Conservation (phyloP, 164 flowering plant species). For the Vitis cinerea region DNA sequence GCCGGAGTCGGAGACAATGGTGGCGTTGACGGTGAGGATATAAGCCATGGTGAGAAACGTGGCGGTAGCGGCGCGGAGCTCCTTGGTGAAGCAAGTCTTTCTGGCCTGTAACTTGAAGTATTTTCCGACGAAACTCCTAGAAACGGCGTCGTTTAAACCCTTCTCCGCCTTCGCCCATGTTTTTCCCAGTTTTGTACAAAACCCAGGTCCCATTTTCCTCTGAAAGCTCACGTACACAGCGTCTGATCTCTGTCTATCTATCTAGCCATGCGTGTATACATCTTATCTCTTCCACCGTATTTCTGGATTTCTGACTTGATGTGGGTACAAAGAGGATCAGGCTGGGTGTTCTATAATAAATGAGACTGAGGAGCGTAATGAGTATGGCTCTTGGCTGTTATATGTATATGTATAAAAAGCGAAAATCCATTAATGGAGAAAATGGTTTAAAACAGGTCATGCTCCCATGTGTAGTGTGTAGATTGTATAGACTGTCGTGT, state of each 20-base stretch:
- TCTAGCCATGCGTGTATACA: neutral
- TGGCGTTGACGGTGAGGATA: slow-evolving; percentile 82
- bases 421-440: neutral
- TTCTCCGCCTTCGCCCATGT: slow-evolving; percentile 46
- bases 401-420: slow-evolving; percentile 8
- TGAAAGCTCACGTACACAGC: slow-evolving; percentile 6
- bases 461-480: too few species aligned
- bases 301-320: too few species aligned
- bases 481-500: too few species aligned
- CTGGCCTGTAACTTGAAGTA: slow-evolving; percentile 77
- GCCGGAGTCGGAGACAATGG: slow-evolving; percentile 76
- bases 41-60: slow-evolving; percentile 92
- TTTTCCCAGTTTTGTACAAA: slow-evolving; percentile 21
- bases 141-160: slow-evolving; percentile 44
- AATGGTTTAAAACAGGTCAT: neutral
- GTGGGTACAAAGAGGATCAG: too few species aligned
- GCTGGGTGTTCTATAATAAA: too few species aligned
- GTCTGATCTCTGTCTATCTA: slow-evolving; percentile 30
- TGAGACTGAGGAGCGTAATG: too few species aligned
- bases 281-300: too few species aligned
- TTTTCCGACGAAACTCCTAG: slow-evolving; percentile 55
- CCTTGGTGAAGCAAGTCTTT: slow-evolving; percentile 65
- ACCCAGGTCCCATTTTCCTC: slow-evolving; percentile 27
- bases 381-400: neutral
- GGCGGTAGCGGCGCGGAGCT: slow-evolving; percentile 79